Conservation (phyloP, 129 eudicot species). For the Artemisia argyi region DNA sequence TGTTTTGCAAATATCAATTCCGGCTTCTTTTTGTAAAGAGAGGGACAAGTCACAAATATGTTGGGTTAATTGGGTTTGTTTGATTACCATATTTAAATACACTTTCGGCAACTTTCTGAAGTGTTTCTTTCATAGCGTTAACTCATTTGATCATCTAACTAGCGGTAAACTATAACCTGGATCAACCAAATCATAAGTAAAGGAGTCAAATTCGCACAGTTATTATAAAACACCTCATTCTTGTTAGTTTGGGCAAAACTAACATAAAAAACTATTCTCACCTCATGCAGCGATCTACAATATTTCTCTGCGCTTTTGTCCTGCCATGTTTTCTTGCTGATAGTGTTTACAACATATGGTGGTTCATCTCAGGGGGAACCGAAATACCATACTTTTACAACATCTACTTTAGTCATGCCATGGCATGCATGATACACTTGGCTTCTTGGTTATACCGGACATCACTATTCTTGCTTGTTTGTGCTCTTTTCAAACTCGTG, state of each 20-base stretch:
- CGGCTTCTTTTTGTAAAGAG: too few relatives aligned
- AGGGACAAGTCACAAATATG: too few relatives aligned
- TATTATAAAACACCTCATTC: too few relatives aligned
- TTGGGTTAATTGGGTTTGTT: too few relatives aligned
- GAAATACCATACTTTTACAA: slow-evolving; percentile 59
- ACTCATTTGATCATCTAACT: too few relatives aligned
- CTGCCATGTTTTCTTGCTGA: slow-evolving; percentile 68
- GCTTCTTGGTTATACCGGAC: slow-evolving; percentile 71
- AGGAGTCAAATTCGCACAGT: too few relatives aligned
- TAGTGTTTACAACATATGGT: slow-evolving; percentile 68
- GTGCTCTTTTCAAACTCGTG: slow-evolving; percentile 65
- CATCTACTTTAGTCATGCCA: slow-evolving; percentile 42
- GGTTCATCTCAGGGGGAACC: slow-evolving; percentile 61
- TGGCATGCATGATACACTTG: slow-evolving; percentile 47
- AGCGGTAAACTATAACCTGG: too few relatives aligned
- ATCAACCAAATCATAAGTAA: too few relatives aligned
- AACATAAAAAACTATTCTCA: not conserved
- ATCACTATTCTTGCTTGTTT: slow-evolving; percentile 64
- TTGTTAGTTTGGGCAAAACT: not conserved
- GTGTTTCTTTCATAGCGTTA: too few relatives aligned
- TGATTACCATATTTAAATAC: too few relatives aligned
- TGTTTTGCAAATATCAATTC: too few relatives aligned
- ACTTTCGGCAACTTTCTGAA: too few relatives aligned
- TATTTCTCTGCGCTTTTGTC: slow-evolving; percentile 52
- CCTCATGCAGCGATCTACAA: slow-evolving; percentile 64